Evolutionary conservation across 2,329 filamentous ascomycete genomes (phyloP), one percentile per base, ranked within the genome.

Genomic region (Lizonia empirigonia): DNA sequence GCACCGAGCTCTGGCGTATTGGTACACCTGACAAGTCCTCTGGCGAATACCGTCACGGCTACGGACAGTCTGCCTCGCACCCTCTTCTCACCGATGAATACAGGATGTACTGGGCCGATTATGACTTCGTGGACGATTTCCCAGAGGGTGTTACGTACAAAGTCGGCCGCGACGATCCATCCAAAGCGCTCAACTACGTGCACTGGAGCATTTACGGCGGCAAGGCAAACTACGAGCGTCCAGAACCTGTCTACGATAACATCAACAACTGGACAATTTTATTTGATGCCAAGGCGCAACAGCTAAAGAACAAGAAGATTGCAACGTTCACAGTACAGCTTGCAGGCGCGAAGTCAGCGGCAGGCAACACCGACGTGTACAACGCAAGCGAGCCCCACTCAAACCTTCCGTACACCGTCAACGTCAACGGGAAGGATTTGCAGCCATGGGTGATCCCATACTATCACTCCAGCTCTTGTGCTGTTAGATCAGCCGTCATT

Each of bases 151-250:
- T 87, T 1, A 74, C 73, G n/a, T 87, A 82, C 71, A 77, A 77
- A 18, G 78, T 87, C 2, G 83, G 83, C 10, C 68, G 78, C 62
- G 80, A 78, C 55, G 71, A 82, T 19, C 75, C 74, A 10, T 70
- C 69, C 0, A 67, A 70, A 4, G 82, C 85, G 55, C 74, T 85
- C 51, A 87, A 87, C 68, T 85, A 85, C 42, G 80, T 86, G 4
- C 85, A 87, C 63, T 87, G 84, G 85, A 81, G 78, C 52, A 81
- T 84, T 8, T 85, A 84, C 59, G 83, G 83, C 2, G 80, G 81
- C n/a, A 71, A 79, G 24, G 80, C 74, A 1, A 79, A 83, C 64
- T 76, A 68, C 12, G 44, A 75, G 3, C 74, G 81, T 0, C 68
- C 77, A 0, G 69, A 77, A 22, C 68, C 74, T 5, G 41, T 55